A percentile compares a stretch with the other conserved stretches of the same genome.
Conservation (phyloP, 768 basidiomycete species). For the Rhodotorula babjevae region DNA sequence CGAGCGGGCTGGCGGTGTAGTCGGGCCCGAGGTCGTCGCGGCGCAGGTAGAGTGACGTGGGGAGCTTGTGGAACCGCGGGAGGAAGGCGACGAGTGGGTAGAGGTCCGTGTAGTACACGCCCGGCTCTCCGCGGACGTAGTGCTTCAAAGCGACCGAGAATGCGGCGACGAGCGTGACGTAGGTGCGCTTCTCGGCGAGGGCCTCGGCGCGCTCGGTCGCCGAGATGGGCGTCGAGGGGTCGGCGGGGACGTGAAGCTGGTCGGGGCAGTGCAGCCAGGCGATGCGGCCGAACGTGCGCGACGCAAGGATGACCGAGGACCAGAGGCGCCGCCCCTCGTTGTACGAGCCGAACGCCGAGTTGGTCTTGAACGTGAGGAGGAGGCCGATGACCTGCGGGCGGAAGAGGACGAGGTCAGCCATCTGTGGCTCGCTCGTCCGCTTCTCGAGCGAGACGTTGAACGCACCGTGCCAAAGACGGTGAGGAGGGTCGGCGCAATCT, state of each 20-base stretch:
- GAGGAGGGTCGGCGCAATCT: neutral
- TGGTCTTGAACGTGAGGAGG: neutral
- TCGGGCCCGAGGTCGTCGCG: neutral
- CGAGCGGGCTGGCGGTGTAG: neutral
- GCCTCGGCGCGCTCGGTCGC: conserved; percentile 44
- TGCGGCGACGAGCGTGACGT: conserved; percentile 60
- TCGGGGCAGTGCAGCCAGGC: conserved; percentile 36
- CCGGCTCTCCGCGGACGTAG: conserved; percentile 56
- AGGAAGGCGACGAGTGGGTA: conserved; percentile 67
- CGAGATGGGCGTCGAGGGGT: neutral
- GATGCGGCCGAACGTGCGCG: conserved; percentile 58
- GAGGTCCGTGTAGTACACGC: conserved; percentile 67
- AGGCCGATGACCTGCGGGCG: neutral
- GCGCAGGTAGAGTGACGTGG: neutral
- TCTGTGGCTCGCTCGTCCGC: too few relatives aligned
- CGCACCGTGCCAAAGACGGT: neutral
- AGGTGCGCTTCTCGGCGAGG: conserved; percentile 66
- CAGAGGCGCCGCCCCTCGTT: conserved; percentile 60
- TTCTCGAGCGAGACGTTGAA: neutral
- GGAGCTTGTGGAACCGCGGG: conserved; percentile 52
- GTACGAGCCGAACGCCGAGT: neutral
- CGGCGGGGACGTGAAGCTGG: neutral
- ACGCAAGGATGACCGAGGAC: conserved; percentile 59
- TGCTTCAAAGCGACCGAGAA: conserved; percentile 47
- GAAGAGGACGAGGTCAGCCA: neutral